Conservation (phyloP, 2,329 filamentous ascomycete genomes). For the Neofusicoccum umdonicola region DNA sequence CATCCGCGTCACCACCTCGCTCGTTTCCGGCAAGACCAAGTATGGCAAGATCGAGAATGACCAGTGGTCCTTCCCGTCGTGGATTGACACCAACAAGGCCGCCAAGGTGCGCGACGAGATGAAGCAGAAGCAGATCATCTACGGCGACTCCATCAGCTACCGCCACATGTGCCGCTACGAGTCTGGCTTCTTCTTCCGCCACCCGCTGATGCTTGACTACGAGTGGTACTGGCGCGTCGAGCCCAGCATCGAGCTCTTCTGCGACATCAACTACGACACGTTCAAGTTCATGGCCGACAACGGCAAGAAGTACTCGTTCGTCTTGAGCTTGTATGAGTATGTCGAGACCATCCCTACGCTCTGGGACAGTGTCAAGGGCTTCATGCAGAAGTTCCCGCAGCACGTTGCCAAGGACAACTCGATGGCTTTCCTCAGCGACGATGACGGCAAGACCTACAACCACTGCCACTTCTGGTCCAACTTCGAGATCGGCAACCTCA, state of each 20-base stretch:
- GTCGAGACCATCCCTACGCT: conserved; percentile 92
- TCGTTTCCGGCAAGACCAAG: conserved; percentile 89
- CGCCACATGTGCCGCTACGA: conserved; percentile 99
- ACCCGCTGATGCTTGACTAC: conserved; percentile 89
- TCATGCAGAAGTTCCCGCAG: conserved; percentile 86
- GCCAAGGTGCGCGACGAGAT: conserved; percentile 90
- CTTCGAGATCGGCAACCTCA: conserved; percentile 91
- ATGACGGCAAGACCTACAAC: conserved; percentile 90
- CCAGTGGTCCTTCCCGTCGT: conserved; percentile 96
- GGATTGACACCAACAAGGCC: conserved; percentile 94
- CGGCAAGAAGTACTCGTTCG: conserved; percentile 98
- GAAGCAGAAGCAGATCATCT: conserved; percentile 93
- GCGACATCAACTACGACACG: conserved; percentile 91
- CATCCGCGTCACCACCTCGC: conserved; percentile 82
- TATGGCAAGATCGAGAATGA: conserved; percentile 88
- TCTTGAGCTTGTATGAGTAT: conserved; percentile 94
- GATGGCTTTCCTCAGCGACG: conserved; percentile 87
- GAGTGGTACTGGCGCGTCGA: conserved; percentile 99
- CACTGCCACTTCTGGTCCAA: conserved; percentile 99
- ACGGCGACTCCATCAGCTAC: conserved; percentile 95
- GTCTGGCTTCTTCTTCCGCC: conserved; percentile 98
- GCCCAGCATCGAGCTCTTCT: conserved; percentile 93
- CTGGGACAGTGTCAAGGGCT: conserved; percentile 93
- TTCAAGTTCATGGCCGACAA: conserved; percentile 96
- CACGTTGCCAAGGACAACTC: conserved; percentile 82